A percentile compares a stretch with the other conserved stretches of the same genome.
Conservation (phyloP, 2,329 filamentous ascomycete genomes). For the Myrmaecium sp. region DNA sequence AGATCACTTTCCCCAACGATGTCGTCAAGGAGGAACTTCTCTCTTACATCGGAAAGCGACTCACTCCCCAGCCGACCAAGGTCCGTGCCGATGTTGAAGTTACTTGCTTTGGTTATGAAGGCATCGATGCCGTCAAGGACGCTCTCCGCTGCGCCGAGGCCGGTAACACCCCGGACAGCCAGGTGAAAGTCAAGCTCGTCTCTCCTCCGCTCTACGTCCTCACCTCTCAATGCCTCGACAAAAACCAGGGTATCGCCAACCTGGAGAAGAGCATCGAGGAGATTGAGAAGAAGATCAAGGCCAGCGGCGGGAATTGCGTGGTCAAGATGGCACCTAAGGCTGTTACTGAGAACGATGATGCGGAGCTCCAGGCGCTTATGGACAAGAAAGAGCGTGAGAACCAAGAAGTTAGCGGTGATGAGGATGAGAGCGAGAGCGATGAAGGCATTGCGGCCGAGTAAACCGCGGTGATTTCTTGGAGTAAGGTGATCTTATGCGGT, state of each 20-base stretch:
- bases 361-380: conserved; percentile 93
- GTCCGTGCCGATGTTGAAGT: conserved; percentile 87
- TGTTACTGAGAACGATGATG: conserved; percentile 95
- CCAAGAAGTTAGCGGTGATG: conserved; percentile 91
- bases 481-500: background rate
- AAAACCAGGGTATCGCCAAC: conserved; percentile 65
- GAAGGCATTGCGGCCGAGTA: conserved; percentile 66
- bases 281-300: conserved; percentile 65
- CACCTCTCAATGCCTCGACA: conserved; percentile 90
- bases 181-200: conserved; percentile 98
- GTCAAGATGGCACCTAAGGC: conserved; percentile 99
- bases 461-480: conserved; percentile 17
- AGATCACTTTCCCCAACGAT: conserved; percentile 74
- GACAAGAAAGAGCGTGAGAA: conserved; percentile 98
- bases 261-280: conserved; percentile 82
- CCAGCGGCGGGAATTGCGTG: conserved; percentile 59
- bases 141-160: conserved; percentile 83
- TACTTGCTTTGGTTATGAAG: conserved; percentile 60
- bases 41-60: conserved; percentile 89
- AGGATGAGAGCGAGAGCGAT: conserved; percentile 89
- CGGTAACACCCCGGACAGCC: conserved; percentile 77
- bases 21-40: conserved; percentile 77
- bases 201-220: conserved; percentile 93
- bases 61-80: conserved; percentile 97
- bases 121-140: conserved; percentile 93